Evolutionary conservation across 1,139 yeast species (phyloP), one percentile per base, ranked within the genome.

Genomic region (Diutina ranongensis): DNA sequence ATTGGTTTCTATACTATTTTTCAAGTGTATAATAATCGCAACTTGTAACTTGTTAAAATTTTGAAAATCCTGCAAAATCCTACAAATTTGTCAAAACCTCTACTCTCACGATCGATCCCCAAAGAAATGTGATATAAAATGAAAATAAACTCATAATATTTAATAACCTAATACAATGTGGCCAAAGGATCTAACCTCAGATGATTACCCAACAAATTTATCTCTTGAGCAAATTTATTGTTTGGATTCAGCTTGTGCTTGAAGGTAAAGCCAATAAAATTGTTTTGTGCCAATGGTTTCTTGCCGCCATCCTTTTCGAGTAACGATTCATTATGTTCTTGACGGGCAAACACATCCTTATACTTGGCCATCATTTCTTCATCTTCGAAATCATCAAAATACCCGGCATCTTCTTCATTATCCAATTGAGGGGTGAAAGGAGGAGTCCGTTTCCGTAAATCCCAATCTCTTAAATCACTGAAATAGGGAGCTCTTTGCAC

Each of bases 321-420:
- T 62, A 88, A 68, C 50, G 75, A 80, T 59, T 92, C 96, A 57
- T 92, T 77, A 54, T 84, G 89, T 48, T 78, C 85, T 57, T 83
- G 87, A 64, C 94, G 82, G 53, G 87, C 89, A 71, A 88, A 83
- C 18, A 94, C 98, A 58, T 94, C 98, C 57, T 94, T 92, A 66
- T 94, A 94, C 64, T 92, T 89, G 54, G 92, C 89, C 97, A 94
- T 89, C 62, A 94, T 95, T 47, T 85, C 89, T 57, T 89, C 97
- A 62, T 87, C 94, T 51, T 86, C 88, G 60, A 94, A 94, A 61
- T 94, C 98, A 64, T 94, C 99, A 61, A 94, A 94, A 65, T 94
- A 94, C 1, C 98, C 99, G 1, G 97, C 97, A 65, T 94, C 99
- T 51, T 89, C 94, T 58, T 94, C 98, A 50, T 88, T 85, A 59